Conservation (phyloP, 345 rosid species). For the Acer campestre region DNA sequence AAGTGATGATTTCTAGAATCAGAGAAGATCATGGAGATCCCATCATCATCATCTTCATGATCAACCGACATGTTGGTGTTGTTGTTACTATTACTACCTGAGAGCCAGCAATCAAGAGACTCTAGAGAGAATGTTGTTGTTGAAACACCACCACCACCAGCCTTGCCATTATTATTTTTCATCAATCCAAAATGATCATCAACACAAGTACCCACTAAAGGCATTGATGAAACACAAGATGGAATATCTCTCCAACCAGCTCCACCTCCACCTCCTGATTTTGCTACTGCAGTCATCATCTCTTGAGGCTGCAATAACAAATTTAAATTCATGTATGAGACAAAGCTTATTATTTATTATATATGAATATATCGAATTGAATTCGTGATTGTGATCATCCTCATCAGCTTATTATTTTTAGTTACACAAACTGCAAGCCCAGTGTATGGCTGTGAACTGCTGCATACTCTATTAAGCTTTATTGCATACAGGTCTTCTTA, state of each 20-base stretch:
- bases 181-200: slow-evolving; percentile 15
- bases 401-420: too few relatives aligned
- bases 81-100: slow-evolving; percentile 70
- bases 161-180: slow-evolving; percentile 10
- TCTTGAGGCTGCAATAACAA: slow-evolving; percentile 25
- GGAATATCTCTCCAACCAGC: slow-evolving; percentile 42
- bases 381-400: not conserved
- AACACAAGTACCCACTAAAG: slow-evolving; percentile 24
- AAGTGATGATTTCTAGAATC: slow-evolving; percentile 44
- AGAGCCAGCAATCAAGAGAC: slow-evolving; percentile 69
- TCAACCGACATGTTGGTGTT: slow-evolving; percentile 57
- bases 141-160: slow-evolving; percentile 32
- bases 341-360: not conserved
- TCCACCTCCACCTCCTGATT: slow-evolving; percentile 34
- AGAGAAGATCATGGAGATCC: slow-evolving; percentile 66
- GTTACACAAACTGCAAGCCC: too few relatives aligned
- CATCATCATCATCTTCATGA: slow-evolving; percentile 64
- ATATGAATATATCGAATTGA: not conserved
- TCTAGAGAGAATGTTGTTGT: slow-evolving; percentile 39
- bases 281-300: not conserved
- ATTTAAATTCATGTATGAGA: slow-evolving; percentile 4
- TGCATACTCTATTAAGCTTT: too few relatives aligned
- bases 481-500: too few relatives aligned
- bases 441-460: too few relatives aligned
- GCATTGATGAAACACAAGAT: slow-evolving; percentile 1